A percentile compares a stretch with the other conserved stretches of the same genome.
These are phyloP conservation scores for Pseudopyricularia cyperi DNA, from an alignment of 2,329 filamentous ascomycete genomes.

Conservation along the genomic window DNA sequence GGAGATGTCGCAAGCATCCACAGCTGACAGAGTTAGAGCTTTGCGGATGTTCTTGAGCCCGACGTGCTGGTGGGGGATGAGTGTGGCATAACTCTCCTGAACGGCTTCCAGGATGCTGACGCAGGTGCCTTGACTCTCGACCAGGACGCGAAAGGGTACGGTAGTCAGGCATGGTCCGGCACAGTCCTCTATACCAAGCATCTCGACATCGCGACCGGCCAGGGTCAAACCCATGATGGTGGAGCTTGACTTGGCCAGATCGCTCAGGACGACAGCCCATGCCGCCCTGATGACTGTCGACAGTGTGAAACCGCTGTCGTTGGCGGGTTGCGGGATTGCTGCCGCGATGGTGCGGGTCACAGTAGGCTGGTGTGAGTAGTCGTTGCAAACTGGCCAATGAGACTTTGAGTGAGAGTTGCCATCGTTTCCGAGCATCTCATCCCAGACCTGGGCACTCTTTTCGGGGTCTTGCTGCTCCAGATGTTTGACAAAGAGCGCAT, in stretches of 20 bases:
- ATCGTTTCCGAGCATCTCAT: neutral
- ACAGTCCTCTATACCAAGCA: slow-evolving; percentile 11
- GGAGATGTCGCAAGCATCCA: neutral
- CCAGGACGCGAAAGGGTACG: slow-evolving; percentile 5
- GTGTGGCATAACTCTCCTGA: neutral
- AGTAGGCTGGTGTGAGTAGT: neutral
- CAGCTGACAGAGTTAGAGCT: neutral
- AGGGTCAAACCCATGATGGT: slow-evolving; percentile 10
- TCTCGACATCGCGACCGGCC: slow-evolving; percentile 12
- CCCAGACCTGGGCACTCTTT: neutral
- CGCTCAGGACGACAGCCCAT: slow-evolving; percentile 6
- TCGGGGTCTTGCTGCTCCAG: neutral
- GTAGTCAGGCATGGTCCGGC: slow-evolving; percentile 12
- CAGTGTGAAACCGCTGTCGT: slow-evolving; percentile 4
- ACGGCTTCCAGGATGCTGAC: neutral
- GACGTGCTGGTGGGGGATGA: neutral
- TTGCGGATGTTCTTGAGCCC: slow-evolving; percentile 1
- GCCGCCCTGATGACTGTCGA: slow-evolving; percentile 8
- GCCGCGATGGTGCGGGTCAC: neutral
- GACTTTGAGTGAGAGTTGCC: neutral
- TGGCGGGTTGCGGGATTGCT: neutral
- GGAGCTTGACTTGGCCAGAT: slow-evolving; percentile 4
- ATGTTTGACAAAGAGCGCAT: neutral
- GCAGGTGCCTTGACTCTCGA: neutral
- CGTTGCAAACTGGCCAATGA: neutral